Conservation (phyloP, 192 early-diverging fungal species). For the Podila clonocystis region DNA sequence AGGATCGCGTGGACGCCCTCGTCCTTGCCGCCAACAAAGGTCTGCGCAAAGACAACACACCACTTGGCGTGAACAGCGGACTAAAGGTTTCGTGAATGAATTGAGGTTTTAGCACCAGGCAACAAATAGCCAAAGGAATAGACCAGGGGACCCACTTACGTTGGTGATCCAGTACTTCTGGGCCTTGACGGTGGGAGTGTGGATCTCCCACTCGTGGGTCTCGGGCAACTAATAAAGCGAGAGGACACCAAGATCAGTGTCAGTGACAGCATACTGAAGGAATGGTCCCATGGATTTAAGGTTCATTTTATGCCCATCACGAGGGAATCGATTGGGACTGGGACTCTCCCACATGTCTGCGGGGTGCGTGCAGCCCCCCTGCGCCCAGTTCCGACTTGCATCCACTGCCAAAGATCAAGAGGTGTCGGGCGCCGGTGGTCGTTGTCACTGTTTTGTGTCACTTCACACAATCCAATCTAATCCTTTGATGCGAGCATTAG, state of each 20-base stretch:
- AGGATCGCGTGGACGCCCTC: slow-evolving; percentile 81
- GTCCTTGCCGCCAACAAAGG: slow-evolving; percentile 69
- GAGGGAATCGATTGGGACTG: not conserved
- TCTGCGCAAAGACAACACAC: slow-evolving; percentile 80
- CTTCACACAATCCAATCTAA: too few species aligned
- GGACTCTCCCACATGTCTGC: not conserved
- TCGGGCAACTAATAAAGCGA: slow-evolving; percentile 51
- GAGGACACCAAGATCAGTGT: not conserved
- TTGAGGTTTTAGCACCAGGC: too few species aligned
- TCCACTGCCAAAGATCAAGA: too few species aligned
- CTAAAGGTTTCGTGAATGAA: slow-evolving; percentile 11
- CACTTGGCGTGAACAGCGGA: slow-evolving; percentile 77
- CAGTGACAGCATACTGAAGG: not conserved
- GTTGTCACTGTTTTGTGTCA: too few species aligned
- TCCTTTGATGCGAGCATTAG: too few species aligned
- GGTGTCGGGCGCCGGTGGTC: too few species aligned
- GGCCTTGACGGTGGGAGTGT: slow-evolving; percentile 75
- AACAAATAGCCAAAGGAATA: not conserved
- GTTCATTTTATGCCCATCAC: not conserved
- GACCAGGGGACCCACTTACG: slow-evolving; percentile 34
- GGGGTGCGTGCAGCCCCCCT: not conserved
- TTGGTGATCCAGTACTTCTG: slow-evolving; percentile 90
- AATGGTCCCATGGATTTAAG: slow-evolving; percentile 2
- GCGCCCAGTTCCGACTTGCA: too few species aligned
- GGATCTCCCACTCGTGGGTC: slow-evolving; percentile 77